Evolutionary conservation across 2,329 filamentous ascomycete genomes (phyloP), one percentile per base, ranked within the genome.

Genomic region (Botrytis aclada): DNA sequence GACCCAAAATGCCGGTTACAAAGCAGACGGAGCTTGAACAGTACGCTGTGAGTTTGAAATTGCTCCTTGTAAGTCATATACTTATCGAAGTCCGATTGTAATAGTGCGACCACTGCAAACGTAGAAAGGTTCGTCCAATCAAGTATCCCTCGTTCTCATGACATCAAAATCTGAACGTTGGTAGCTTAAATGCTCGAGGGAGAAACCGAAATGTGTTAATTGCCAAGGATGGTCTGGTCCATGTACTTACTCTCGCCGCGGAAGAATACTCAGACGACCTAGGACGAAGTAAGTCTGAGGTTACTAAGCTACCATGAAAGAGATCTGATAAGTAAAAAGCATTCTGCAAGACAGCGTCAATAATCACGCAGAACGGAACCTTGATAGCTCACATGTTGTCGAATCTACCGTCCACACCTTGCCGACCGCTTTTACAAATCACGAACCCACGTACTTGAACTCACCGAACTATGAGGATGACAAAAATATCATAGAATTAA

Each of bases 161-260:
- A 64, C 6, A 32, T 43, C 39, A n/a, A 45, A 63, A 45, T 64
- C 61, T 64, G 39, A 64, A 32, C 18, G 16, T 32, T 20, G 29
- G 5, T 58, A 60, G 66, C 37, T 69, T 43, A 39, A 41, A 60
- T 76, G 75, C 54, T 76, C 75, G 29, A 72, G 75, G 56, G 74
- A 74, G 51, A 62, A 73, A 22, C 72, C 74, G 4, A 47, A 61
- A 45, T 76, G 75, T 70, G 37, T 47, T 34, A 74, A 74, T 32
- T 76, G 74, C 43, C 61, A 58, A 25, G 47, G 39, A 25, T 70
- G 65, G 56, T 63, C 54, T 39, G 72, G 74, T 20, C 47, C 69
- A 51, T 76, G 75, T 34, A 63, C 67, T 47, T 76, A 76, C 47
- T 75, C 74, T 25, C 63, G 74, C 37, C 69, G 74, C 69, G 74